Evolutionary conservation across 805 yeast species (phyloP), one percentile per base, ranked within the genome.

Genomic region (Wickerhamiella azyma): DNA sequence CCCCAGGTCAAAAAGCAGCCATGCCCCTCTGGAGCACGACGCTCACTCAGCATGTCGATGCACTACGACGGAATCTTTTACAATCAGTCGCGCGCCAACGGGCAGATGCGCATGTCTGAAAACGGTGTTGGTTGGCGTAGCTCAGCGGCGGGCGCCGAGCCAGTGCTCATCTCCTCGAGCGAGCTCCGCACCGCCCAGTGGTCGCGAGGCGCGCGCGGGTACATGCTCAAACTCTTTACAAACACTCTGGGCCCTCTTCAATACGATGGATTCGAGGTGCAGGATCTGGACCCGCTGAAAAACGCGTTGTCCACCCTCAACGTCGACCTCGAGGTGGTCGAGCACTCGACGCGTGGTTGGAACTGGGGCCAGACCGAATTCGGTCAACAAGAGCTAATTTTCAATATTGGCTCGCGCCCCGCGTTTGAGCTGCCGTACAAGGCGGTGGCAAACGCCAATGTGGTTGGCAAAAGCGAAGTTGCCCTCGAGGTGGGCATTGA

Each of bases 101-200:
- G 99, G 19, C 79, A 94, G 55, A 80, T 89, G 72, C 85, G 98
- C 66, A 76, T 92, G 52, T 95, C 96, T 11, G 92, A 83, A 52
- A 79, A 94, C n/a, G 99, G 99, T 42, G 72, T 92, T 26, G 99
- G 99, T 40, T 92, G 99, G 99, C 89, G 89, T 60, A 64, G 72
- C 19, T 70, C 75, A 10, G 26, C 10, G 18, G 26, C 36, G 24
- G 24, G 19, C 19, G 16, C 26, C 7, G 76, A 75, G 41, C 96
- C 96, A n/a, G 85, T 85, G 55, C 68, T 92, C 50, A 69, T 92
- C 48, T 89, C 96, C n/a, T 76, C 85, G 9, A 83, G 84, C 26
- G 95, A 88, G 61, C 68, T 92, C 21, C 71, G 81, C 16, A 70
- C 85, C 30, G 80, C 82, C 2, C 76, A 71, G 54, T 92, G 99